Percentiles rank a stretch among this genome's conserved stretches.
Conservation (phyloP, 257 asterid species). For the Solanum habrochaites region DNA sequence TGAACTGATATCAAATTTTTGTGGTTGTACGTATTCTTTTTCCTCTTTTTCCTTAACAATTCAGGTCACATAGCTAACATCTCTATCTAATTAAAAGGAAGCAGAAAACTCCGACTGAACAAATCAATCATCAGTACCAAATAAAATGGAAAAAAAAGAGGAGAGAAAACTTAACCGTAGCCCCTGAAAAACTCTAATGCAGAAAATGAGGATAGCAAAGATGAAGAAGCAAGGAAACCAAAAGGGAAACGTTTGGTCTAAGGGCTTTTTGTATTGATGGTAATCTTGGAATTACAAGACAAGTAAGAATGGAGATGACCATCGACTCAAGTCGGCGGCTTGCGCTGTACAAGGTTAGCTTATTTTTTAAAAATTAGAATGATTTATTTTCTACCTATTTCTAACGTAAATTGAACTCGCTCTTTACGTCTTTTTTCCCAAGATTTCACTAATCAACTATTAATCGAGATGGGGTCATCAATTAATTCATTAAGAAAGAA, state of each 20-base stretch:
- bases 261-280: not conserved
- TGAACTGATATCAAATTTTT: not conserved
- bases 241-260: not conserved
- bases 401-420: not conserved
- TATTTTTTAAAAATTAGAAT: no score
- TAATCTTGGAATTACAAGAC: not conserved
- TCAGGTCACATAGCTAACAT: not conserved
- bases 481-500: not conserved
- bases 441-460: not conserved
- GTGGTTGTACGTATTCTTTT: no score
- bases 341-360: not conserved
- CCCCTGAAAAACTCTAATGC: not conserved
- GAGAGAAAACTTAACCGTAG: not conserved
- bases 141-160: not conserved
- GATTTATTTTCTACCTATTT: not conserved
- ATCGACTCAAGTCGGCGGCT: not conserved
- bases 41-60: not conserved
- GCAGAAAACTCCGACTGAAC: not conserved
- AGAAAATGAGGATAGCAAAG: not conserved
- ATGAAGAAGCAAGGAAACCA: not conserved
- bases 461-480: not conserved
- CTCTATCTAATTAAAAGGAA: not conserved
- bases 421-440: not conserved
- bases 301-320: not conserved
- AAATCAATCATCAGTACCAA: not conserved